Evolutionary conservation across 1,284 basidiomycete species (phyloP).

Genomic region (Lentinus polychrous): DNA sequence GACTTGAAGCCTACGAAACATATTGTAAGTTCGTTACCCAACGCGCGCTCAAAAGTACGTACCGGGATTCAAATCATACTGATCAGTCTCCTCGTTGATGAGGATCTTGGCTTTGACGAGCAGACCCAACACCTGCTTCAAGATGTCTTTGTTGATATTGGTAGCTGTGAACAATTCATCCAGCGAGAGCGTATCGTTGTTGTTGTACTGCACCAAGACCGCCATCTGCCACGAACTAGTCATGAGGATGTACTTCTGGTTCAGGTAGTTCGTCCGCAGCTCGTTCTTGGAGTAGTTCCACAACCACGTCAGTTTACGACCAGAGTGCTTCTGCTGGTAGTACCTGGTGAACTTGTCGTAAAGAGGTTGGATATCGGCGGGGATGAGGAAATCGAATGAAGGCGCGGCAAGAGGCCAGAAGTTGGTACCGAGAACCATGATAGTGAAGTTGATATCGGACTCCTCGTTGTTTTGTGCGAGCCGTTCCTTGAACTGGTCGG

Average conservation of each 20-base stretch:
- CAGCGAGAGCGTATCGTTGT: constrained; percentile 76
- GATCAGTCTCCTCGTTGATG: constrained; percentile 77
- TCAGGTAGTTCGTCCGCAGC: constrained; percentile 86
- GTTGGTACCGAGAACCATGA: constrained; percentile 93
- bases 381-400: constrained; percentile 83
- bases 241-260: constrained; percentile 95
- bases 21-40: constrained; percentile 2
- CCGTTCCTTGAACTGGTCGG: constrained; percentile 93
- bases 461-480: constrained; percentile 82
- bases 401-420: constrained; percentile 93
- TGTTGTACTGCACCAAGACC: constrained; percentile 92
- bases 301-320: constrained; percentile 94
- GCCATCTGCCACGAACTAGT: constrained; percentile 95
- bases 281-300: constrained; percentile 99
- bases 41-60: constrained; percentile 22
- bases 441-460: constrained; percentile 85
- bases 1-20: constrained; percentile 79
- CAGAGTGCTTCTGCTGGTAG: constrained; percentile 91
- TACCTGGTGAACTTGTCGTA: constrained; percentile 93
- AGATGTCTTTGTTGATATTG: constrained; percentile 74
- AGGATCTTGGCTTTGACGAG: constrained; percentile 90
- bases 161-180: constrained; percentile 83
- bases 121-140: constrained; percentile 79
- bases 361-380: constrained; percentile 79
- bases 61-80: constrained; percentile 94